Evolutionary conservation across 306 rosid species (phyloP), one percentile per base, ranked within the genome.

Genomic region (Malus fusca): DNA sequence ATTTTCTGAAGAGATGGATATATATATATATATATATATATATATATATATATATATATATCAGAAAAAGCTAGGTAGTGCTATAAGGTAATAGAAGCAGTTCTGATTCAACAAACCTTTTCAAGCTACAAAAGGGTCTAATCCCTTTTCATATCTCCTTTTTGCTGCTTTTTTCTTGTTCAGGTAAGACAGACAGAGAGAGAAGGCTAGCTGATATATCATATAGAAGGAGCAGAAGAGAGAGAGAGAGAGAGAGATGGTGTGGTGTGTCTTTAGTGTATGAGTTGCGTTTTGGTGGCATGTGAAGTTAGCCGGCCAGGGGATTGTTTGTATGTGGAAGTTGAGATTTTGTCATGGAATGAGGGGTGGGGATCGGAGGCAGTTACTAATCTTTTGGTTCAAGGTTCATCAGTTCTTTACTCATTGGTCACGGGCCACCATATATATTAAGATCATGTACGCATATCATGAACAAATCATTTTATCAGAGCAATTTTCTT

Each of bases 261-360:
- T 66, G 13, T 43, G 78, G 67, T 52, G 23, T 72, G 26, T 15
- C 23, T 76, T 26, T 22, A 61, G 37, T 5, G 43, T 35, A 10
- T 14, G 35, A 18, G 43, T 19, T 33, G 26, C 25, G 66, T 84
- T 84, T 87, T 84, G 88, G 84, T 79, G 74, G 71, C 88, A 82
- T 87, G 80, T 87, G 88, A 81, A 79, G 56, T 15, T 81, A 30
- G 90, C 90, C 90, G 90, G 90, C 90, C 88, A 75, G 25, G 48
- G 66, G 19, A 12, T 84, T 84, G 90, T 87, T 78, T 2, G 13
- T 33, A 53, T 66, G 70, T 33, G 79, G 81, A 78, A 31, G 86
- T 84, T 84, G 84, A n/a, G 87, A 75, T 55, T 86, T 87, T 87
- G 90, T 77, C 86, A 62, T 81, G 51, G 78, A 73, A 25, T 76